phyloP scores from a whole-genome alignment of 176 grass and related monocot species.

The Musa acuminata region DNA sequence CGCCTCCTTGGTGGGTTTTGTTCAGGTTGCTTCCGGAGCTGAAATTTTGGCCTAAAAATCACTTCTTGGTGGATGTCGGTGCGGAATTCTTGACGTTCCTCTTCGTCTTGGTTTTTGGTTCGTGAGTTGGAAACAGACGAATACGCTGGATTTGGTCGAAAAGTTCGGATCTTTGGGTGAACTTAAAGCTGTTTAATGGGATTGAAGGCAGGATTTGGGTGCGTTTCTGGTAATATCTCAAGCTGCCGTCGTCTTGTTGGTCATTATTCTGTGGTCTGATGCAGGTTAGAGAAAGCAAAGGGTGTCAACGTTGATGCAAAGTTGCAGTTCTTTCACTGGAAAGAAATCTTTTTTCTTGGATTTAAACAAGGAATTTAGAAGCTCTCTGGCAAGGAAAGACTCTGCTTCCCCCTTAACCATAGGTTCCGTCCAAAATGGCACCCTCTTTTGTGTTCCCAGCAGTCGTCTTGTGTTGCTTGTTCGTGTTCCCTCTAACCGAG shows the following conservation, averaged over 20 bases:
- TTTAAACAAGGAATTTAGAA: not conserved
- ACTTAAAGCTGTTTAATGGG: not conserved
- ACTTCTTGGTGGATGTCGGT: not conserved
- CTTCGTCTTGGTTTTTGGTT: not conserved
- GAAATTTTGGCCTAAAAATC: not conserved
- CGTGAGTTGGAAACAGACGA: not conserved
- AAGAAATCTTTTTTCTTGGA: not conserved
- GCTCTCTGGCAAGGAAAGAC: not conserved
- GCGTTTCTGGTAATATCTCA: not conserved
- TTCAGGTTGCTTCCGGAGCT: not conserved
- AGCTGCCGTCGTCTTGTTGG: not conserved
- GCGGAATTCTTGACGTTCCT: not conserved
- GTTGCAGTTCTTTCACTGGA: not conserved
- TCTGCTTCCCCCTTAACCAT: not conserved
- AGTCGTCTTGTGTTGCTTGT: slow-evolving; percentile 41
- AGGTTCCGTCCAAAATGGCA: slow-evolving; percentile 34
- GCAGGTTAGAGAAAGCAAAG: not conserved
- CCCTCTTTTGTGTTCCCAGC: slow-evolving; percentile 23
- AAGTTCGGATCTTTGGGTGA: not conserved
- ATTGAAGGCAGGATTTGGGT: not conserved
- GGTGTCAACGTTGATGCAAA: not conserved
- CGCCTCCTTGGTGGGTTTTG: not conserved
- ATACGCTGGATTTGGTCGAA: not conserved
- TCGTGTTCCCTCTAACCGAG: slow-evolving; percentile 38
- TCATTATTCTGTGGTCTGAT: not conserved